These are phyloP conservation scores for Aspergillus arachidicola DNA, from an alignment of 2,329 filamentous ascomycete species.

Conservation along the genomic window DNA sequence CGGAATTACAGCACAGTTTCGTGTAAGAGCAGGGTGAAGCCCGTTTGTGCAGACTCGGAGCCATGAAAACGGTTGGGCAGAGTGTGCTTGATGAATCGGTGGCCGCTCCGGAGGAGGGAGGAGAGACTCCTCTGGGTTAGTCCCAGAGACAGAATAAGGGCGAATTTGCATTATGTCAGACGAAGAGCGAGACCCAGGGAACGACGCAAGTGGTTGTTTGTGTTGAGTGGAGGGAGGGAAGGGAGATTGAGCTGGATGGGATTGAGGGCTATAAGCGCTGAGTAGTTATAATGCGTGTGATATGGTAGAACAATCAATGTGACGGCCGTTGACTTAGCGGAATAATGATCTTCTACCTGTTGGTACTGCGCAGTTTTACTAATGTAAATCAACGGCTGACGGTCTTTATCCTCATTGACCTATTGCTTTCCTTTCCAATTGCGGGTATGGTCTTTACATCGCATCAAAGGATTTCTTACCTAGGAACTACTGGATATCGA, in stretches of 20 bases:
- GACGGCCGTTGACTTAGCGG: background rate
- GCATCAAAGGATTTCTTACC: background rate
- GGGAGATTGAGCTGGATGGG: background rate
- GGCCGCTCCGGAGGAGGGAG: background rate
- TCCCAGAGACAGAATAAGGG: background rate
- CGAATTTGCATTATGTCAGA: background rate
- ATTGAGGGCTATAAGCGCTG: background rate
- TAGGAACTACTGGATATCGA: background rate
- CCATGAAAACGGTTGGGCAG: background rate
- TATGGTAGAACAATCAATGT: background rate
- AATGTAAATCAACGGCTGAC: background rate
- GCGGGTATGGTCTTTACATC: background rate
- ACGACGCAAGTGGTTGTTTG: background rate
- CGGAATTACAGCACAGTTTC: background rate
- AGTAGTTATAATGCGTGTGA: background rate
- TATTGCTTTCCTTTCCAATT: background rate
- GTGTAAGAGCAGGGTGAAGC: background rate
- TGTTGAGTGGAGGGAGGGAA: background rate
- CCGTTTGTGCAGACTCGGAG: background rate
- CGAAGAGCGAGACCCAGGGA: background rate
- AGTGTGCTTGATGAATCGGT: constrained; percentile 2
- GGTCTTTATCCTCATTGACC: background rate
- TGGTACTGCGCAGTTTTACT: background rate
- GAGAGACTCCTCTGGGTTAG: background rate
- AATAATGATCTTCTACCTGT: background rate